Conservation (phyloP, 2,329 filamentous ascomycete species). For the Nemania sp. region DNA sequence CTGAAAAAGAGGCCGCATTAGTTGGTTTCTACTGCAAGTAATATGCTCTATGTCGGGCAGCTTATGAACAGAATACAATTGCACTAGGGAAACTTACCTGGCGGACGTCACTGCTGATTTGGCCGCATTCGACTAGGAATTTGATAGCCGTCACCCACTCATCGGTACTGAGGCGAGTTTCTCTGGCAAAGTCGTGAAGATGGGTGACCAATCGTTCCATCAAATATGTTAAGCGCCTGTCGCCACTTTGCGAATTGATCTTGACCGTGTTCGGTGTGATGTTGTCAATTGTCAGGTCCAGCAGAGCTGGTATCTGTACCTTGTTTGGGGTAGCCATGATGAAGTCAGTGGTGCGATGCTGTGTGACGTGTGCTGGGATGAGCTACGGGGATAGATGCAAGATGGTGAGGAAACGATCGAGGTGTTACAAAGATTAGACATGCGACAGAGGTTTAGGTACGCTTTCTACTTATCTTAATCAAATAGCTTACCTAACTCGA, state of each 20-base stretch:
- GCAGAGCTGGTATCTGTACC: slow-evolving; percentile 61
- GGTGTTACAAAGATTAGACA: too few species aligned
- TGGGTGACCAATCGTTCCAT: slow-evolving; percentile 80
- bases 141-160: slow-evolving; percentile 83
- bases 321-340: slow-evolving; percentile 45
- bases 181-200: slow-evolving; percentile 84
- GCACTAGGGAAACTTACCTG: slow-evolving; percentile 63
- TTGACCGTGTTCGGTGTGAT: slow-evolving; percentile 81
- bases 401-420: slow-evolving; percentile 3
- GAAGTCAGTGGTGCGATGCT: not conserved
- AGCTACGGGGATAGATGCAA: slow-evolving; percentile 8
- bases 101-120: slow-evolving; percentile 79
- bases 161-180: slow-evolving; percentile 78
- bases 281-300: slow-evolving; percentile 81
- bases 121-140: slow-evolving; percentile 78
- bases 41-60: not conserved
- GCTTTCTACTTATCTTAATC: slow-evolving; percentile 24
- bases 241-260: slow-evolving; percentile 77
- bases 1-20: slow-evolving; percentile 51
- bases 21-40: slow-evolving; percentile 7
- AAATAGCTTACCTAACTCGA: not conserved
- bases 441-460: not conserved
- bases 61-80: not conserved
- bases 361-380: slow-evolving; percentile 1
- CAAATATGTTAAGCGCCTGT: slow-evolving; percentile 76